Base-by-base conservation (phyloP, 345 rosid species). In the Brassica juncea region DNA sequence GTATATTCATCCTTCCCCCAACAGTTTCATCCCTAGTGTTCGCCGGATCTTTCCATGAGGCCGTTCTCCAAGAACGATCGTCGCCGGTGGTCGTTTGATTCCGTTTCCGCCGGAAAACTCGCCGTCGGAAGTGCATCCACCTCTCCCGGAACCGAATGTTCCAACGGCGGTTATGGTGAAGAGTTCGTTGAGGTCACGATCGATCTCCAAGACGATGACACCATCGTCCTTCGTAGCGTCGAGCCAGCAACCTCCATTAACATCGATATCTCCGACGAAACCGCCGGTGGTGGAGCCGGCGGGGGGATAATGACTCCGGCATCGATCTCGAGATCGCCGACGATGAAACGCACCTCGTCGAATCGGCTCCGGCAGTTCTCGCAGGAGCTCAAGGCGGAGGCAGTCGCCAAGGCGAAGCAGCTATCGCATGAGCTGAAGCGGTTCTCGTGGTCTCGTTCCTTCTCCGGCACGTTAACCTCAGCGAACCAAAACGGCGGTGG, bases 171-270 rank as follows among this genome's bases (percentile, higher is more conserved):
- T 11, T 68, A 71, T 3, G 89, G 81, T 0, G 94, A 91, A 86
- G 99, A 95, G 86, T 89, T 89, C 64, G 97, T 95, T 0, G 99
- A 95, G 84, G 98, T 95, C 25, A 95, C 98, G 1, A 84, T 95
- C 66, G 99, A 95, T 81, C 91, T 95, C 21, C 94, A 92, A 59
- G 97, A 86, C 52, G 98, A 95, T 16, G 96, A 95, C 77, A 95
- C 98, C 14, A 91, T 95, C 75, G 74, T 95, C 6, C 92, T 95
- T 52, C 89, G 98, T 1, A 91, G 98, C 83, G 94, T 95, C 21
- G 99, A 93, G 89, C 99, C 99, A 32, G 97, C 91, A 6, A 80
- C 86, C 5, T 86, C 89, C 19, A 80, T 82, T 10, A 83, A 66
- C 49, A 60, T 83, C 61, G 75, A 81, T 70, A 70, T 86, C 31